These are phyloP conservation scores for Tolypocladium amazonense DNA, from an alignment of 2,329 filamentous ascomycete genomes.

Conservation along the genomic window DNA sequence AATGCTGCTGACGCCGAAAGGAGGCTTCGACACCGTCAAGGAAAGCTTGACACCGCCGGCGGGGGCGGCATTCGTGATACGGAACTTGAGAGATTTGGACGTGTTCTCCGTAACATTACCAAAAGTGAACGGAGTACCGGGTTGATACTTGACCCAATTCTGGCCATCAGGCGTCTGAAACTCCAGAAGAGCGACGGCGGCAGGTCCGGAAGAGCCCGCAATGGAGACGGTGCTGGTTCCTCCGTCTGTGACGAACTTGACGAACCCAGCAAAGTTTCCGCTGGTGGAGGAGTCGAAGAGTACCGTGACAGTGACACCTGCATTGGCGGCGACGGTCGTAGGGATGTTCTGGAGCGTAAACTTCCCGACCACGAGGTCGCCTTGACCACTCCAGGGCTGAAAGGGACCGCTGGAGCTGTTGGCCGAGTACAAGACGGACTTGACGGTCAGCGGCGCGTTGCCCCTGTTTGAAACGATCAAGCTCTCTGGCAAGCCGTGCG, in stretches of 20 bases:
- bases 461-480: slow-evolving; percentile 40
- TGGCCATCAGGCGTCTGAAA: slow-evolving; percentile 41
- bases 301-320: slow-evolving; percentile 28
- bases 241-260: slow-evolving; percentile 36
- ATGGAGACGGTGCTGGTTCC: slow-evolving; percentile 37
- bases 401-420: slow-evolving; percentile 34
- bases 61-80: slow-evolving; percentile 40
- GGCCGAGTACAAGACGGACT: slow-evolving; percentile 31
- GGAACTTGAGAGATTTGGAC: slow-evolving; percentile 34
- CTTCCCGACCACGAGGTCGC: slow-evolving; percentile 28
- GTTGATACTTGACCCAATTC: slow-evolving; percentile 37
- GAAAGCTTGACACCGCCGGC: slow-evolving; percentile 35
- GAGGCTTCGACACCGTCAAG: slow-evolving; percentile 50
- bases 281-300: slow-evolving; percentile 33
- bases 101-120: slow-evolving; percentile 44
- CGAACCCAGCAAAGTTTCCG: slow-evolving; percentile 38
- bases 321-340: slow-evolving; percentile 27
- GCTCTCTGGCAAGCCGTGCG: slow-evolving; percentile 27
- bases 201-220: slow-evolving; percentile 35
- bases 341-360: slow-evolving; percentile 40
- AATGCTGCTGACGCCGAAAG: slow-evolving; percentile 43
- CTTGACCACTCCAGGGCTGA: slow-evolving; percentile 22
- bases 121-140: slow-evolving; percentile 37
- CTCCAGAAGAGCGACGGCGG: slow-evolving; percentile 39
- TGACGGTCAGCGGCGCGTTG: slow-evolving; percentile 31